Evolutionary conservation across 2,329 filamentous ascomycete species (phyloP), one percentile per base, ranked within the genome.

Genomic region (Magnaporthiopsis incrustans): DNA sequence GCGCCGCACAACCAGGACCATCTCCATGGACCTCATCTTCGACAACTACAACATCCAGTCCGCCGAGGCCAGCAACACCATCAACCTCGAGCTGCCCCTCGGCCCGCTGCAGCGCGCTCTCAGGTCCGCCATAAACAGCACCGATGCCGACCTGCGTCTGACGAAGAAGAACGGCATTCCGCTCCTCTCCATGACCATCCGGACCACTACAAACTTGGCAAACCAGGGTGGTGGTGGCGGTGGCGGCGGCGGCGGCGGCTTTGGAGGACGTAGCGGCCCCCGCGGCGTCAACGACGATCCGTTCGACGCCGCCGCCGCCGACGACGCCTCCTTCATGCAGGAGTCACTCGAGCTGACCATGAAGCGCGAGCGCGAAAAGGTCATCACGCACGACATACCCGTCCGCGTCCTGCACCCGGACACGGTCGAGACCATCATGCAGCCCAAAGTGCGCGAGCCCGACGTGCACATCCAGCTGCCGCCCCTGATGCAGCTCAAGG

Each of bases 21-120:
- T 88, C 32, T 77, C 79, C 30, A 84, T 90, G 82, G 91, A 96
- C 72, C 88, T 92, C 69, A 92, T 99, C 71, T 98, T 99, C 75
- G 84, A 92, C 73, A 81, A 82, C 68, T 97, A 96, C 78, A 85
- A 87, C 63, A 88, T 98, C 69, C 89, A 97, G 74, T 97, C 93
- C 61, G 90, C 90, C 62, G 89, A 92, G 60, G 80, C 81, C 56
- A 82, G 86, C 75, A 97, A 97, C 77, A 91, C 92, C 63, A 97
- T 99, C 78, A 97, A 99, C 77, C 88, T 99, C 67, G 95, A 99
- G 78, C 85, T 99, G 1, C 92, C 95, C 32, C 86, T 98, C n/a
- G 84, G 86, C 18, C 89, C 91, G 2, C 86, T 99, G 27, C 91
- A 95, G 71, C 89, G 93, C 66, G 95, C 95, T n/a, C 86, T 99